Evolutionary conservation across 305 asterid genomes (phyloP), one percentile per base, ranked within the genome.

Genomic region (Fraxinus ornus): DNA sequence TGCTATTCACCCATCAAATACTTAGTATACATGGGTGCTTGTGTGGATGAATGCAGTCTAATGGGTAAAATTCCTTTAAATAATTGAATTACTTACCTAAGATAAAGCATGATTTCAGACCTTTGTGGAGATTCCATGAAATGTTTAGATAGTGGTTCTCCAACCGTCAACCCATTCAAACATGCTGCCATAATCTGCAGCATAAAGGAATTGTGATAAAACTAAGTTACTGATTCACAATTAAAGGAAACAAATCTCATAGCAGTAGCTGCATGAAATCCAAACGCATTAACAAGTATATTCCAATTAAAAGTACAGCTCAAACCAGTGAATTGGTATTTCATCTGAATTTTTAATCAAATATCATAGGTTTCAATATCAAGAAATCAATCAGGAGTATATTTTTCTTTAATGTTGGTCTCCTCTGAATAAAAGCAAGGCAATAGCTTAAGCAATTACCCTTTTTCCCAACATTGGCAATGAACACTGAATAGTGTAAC

Each of bases 221-320:
- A 28, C 52, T 80, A 32, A 41, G 57, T 32, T 36, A 47, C 72
- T 75, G 22, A 79, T 79, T 41, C 81, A 72, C 66, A 77, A 39
- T 39, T 75, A 24, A 74, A n/a, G n/a, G 76, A 75, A 66, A 73
- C 7, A 3, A 39, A 77, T 6, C 71, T 62, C 24, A 77, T n/a
- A 44, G 77, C 57, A 79, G 64, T 3, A 66, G 30, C 35, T 66
- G 9, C 35, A 22, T 24, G 30, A 19, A 19, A 8, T 26, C 8
- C 17, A 66, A 10, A 22, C 3, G 3, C 6, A 49, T 41, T 12
- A 26, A 24, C 37, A 26, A 2, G 30, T 66, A 26, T 66, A 35
- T 66, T 66, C 22, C n/a, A 9, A 26, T 26, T 66, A 66, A 26
- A 66, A 66, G 32, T 62, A 62, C 9, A 62, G 15, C 7, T 7